Conservation (phyloP, 2,329 filamentous ascomycete species). For the Aspergillus sojae region DNA sequence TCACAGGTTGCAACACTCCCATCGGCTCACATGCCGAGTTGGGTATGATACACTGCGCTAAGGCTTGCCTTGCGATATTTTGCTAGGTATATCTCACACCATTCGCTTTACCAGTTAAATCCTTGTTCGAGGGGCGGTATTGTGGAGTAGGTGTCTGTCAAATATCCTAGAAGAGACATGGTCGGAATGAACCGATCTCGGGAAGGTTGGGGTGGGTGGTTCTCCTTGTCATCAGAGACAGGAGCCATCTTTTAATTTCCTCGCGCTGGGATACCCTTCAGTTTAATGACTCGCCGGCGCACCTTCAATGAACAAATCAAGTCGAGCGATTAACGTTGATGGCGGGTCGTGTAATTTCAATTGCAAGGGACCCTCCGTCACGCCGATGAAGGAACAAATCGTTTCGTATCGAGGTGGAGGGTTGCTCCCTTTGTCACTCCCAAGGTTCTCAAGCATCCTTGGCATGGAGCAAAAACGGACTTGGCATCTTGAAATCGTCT, state of each 20-base stretch:
- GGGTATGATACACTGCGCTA: neutral
- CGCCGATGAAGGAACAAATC: neutral
- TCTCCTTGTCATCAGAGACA: neutral
- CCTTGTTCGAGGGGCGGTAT: neutral
- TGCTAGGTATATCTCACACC: neutral
- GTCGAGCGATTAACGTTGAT: neutral
- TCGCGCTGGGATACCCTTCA: neutral
- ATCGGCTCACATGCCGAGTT: neutral
- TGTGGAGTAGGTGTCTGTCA: neutral
- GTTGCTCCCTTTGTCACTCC: neutral
- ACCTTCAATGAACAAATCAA: neutral
- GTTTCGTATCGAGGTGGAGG: neutral
- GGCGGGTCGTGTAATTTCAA: neutral
- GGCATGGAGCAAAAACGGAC: slow-evolving; percentile 9
- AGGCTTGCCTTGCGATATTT: neutral
- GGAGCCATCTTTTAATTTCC: neutral
- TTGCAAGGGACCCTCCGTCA: neutral
- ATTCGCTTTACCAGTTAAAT: neutral
- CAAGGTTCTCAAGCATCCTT: slow-evolving; percentile 24
- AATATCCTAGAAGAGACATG: neutral
- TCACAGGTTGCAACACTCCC: neutral
- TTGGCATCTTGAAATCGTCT: slow-evolving; percentile 13
- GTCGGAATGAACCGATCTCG: neutral
- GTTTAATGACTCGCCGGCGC: neutral
- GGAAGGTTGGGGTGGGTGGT: neutral